Evolutionary conservation across 2,329 filamentous ascomycete genomes (phyloP).

Genomic region (Paecilomyces fulvus): DNA sequence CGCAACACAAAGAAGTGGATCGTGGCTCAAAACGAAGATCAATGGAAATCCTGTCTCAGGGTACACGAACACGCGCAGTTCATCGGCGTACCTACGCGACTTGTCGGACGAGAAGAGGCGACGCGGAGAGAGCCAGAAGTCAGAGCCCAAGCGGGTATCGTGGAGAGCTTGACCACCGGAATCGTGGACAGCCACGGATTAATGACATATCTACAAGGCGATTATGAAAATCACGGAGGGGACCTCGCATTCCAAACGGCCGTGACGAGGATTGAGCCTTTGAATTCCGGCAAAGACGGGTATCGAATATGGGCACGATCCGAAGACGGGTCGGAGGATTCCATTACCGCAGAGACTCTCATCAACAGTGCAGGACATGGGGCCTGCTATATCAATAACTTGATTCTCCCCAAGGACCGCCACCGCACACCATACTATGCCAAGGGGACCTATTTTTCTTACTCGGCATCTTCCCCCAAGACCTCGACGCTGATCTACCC

Average conservation of each 20-base stretch:
- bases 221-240: slow-evolving; percentile 69
- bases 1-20: slow-evolving; percentile 85
- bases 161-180: slow-evolving; percentile 80
- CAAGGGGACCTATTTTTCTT: slow-evolving; percentile 94
- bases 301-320: slow-evolving; percentile 58
- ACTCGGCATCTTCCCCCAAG: slow-evolving; percentile 55
- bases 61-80: slow-evolving; percentile 46
- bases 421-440: slow-evolving; percentile 65
- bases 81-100: slow-evolving; percentile 62
- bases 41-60: slow-evolving; percentile 52
- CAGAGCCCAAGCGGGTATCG: slow-evolving; percentile 58
- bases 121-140: slow-evolving; percentile 63
- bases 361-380: slow-evolving; percentile 81
- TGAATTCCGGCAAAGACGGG: slow-evolving; percentile 47
- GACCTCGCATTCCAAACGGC: slow-evolving; percentile 60
- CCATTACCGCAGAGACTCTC: slow-evolving; percentile 65
- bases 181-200: slow-evolving; percentile 82
- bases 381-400: slow-evolving; percentile 70
- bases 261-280: slow-evolving; percentile 53
- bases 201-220: slow-evolving; percentile 71
- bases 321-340: slow-evolving; percentile 32
- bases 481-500: slow-evolving; percentile 78
- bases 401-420: slow-evolving; percentile 52
- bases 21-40: slow-evolving; percentile 69
- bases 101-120: slow-evolving; percentile 58